A percentile compares a stretch with the other conserved stretches of the same genome.
phyloP scores from a whole-genome alignment of 1,284 basidiomycete genomes.

The Chalciporus sp. region DNA sequence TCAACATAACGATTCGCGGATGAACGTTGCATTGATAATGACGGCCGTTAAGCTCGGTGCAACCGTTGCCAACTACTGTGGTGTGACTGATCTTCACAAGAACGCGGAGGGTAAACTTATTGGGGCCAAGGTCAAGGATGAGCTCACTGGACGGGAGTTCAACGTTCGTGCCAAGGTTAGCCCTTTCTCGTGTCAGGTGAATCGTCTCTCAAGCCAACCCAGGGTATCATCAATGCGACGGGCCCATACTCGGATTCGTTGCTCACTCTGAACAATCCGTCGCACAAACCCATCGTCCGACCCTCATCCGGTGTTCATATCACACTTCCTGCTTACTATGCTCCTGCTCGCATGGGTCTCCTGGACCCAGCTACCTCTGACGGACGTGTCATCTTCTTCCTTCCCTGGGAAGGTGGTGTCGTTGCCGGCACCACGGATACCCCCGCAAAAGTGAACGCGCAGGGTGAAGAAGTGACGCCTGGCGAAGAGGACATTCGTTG shows the following conservation, averaged over 20 bases:
- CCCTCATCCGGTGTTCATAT: conserved; percentile 95
- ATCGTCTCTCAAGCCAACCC: conserved; percentile 3
- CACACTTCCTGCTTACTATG: conserved; percentile 96
- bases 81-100: conserved; percentile 84
- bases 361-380: conserved; percentile 96
- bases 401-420: conserved; percentile 98
- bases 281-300: conserved; percentile 86
- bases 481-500: conserved; percentile 95
- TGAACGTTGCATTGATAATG: conserved; percentile 95
- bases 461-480: conserved; percentile 72
- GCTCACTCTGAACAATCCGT: conserved; percentile 84
- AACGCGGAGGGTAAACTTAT: conserved; percentile 61
- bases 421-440: conserved; percentile 97
- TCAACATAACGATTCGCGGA: conserved; percentile 97
- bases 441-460: conserved; percentile 68
- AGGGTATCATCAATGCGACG: conserved; percentile 95
- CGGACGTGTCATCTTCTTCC: conserved; percentile 97
- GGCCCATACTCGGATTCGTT: conserved; percentile 93
- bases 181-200: background rate
- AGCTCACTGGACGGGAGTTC: conserved; percentile 83
- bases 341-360: conserved; percentile 93
- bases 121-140: conserved; percentile 83
- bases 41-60: conserved; percentile 95
- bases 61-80: conserved; percentile 87
- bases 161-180: conserved; percentile 79